Evolutionary conservation across 441 rosid genomes (phyloP).

Genomic region (Capsella rubella): DNA sequence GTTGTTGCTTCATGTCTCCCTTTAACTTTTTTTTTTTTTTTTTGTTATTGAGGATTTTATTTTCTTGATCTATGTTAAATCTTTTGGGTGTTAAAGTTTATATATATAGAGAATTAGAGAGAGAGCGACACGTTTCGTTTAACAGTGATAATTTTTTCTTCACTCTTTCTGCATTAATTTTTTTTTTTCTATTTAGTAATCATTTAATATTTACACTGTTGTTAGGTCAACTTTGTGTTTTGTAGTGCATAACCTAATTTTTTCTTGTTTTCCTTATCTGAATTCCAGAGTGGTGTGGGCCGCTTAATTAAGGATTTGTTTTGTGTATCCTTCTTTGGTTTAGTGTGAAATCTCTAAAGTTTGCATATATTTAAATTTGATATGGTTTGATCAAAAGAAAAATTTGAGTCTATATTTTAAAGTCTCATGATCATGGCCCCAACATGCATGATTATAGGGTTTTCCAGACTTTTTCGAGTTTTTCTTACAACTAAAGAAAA

Average conservation of each 20-base stretch:
- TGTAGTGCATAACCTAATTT: slow-evolving; percentile 24
- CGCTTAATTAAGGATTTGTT: slow-evolving; percentile 12
- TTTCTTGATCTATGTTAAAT: slow-evolving; percentile 38
- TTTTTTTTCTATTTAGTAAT: background rate
- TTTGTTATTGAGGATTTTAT: slow-evolving; percentile 13
- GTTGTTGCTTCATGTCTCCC: slow-evolving; percentile 41
- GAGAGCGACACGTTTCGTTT: too few relatives aligned
- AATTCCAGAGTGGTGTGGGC: slow-evolving; percentile 35
- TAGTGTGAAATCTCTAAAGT: background rate
- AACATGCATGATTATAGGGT: background rate
- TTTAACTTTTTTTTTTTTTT: slow-evolving; percentile 34
- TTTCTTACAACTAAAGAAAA: too few relatives aligned
- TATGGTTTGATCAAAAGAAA: background rate
- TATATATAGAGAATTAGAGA: slow-evolving; percentile 2
- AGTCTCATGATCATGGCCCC: background rate
- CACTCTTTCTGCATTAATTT: slow-evolving; percentile 4
- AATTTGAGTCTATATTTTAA: too few relatives aligned
- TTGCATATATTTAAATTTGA: background rate
- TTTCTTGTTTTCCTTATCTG: background rate
- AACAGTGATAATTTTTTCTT: background rate
- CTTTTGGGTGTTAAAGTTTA: slow-evolving; percentile 15
- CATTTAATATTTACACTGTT: slow-evolving; percentile 27
- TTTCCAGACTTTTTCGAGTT: background rate
- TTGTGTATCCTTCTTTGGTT: background rate
- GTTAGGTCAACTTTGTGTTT: slow-evolving; percentile 41